Conservation (phyloP, 108 stramenopile species). For the Hondaea fermentalgiana region DNA sequence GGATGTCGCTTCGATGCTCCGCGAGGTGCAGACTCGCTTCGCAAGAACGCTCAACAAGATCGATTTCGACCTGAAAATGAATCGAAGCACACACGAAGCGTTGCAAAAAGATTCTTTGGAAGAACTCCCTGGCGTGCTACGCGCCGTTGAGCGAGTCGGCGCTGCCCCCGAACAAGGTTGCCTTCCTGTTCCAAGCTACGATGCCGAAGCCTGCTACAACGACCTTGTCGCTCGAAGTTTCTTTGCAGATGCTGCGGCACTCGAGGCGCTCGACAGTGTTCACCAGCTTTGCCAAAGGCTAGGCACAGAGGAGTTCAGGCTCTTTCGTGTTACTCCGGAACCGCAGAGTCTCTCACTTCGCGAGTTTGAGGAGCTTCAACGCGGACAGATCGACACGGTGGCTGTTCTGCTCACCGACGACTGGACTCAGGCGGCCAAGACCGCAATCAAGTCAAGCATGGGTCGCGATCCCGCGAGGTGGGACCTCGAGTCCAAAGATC, state of each 20-base stretch:
- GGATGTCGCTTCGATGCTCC: background rate
- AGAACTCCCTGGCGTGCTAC: background rate
- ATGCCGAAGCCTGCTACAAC: background rate
- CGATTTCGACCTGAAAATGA: slow-evolving; percentile 29
- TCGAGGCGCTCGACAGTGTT: background rate
- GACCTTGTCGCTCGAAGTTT: background rate
- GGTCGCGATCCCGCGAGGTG: background rate
- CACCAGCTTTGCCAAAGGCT: background rate
- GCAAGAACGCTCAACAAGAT: slow-evolving; percentile 45
- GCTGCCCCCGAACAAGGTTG: background rate
- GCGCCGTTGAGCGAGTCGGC: background rate
- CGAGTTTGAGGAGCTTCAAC: background rate
- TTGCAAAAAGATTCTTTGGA: background rate
- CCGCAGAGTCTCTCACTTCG: background rate
- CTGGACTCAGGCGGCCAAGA: background rate
- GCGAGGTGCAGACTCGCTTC: slow-evolving; percentile 34
- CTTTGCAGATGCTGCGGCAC: background rate
- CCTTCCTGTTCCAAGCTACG: background rate
- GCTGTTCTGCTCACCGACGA: background rate
- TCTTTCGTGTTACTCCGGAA: background rate
- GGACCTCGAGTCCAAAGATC: slow-evolving; percentile 21
- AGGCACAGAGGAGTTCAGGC: background rate
- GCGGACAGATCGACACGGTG: background rate
- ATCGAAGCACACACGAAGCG: background rate
- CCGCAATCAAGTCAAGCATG: background rate